phyloP scores from a whole-genome alignment of 805 yeast species.

The Wickerhamomyces bisporus region DNA sequence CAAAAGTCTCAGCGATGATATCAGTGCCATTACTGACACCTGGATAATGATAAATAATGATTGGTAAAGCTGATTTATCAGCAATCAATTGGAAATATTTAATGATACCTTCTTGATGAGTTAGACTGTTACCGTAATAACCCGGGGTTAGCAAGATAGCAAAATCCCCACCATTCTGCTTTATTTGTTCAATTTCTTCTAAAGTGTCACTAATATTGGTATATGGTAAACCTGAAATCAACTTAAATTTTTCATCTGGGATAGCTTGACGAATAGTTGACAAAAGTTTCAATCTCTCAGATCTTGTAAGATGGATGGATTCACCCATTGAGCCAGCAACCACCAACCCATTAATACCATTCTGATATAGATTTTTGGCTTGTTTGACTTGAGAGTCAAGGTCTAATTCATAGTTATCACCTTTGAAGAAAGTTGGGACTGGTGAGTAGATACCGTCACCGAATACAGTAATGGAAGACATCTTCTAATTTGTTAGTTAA shows the following conservation, averaged over 20 bases:
- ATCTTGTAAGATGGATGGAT: conserved; percentile 28
- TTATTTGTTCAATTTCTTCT: conserved; percentile 22
- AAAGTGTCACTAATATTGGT: conserved; percentile 25
- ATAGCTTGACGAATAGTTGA: conserved; percentile 26
- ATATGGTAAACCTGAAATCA: conserved; percentile 31
- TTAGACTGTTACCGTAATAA: conserved; percentile 29
- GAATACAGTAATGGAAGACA: not conserved
- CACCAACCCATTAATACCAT: conserved; percentile 32
- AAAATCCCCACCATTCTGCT: conserved; percentile 31
- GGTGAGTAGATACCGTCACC: conserved; percentile 30
- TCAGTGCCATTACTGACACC: conserved; percentile 32
- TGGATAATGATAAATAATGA: conserved; percentile 33
- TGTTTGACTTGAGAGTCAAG: conserved; percentile 29
- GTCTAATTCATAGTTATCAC: conserved; percentile 24
- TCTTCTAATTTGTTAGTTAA: no score
- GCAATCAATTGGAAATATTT: conserved; percentile 30
- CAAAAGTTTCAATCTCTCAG: conserved; percentile 29
- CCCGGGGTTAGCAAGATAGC: conserved; percentile 31
- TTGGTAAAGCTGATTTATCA: conserved; percentile 29
- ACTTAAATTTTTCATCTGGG: conserved; percentile 27
- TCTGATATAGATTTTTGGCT: conserved; percentile 24
- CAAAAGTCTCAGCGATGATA: conserved; percentile 22
- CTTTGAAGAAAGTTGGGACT: conserved; percentile 28
- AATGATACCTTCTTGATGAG: conserved; percentile 29
- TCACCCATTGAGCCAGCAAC: conserved; percentile 38